Conservation (phyloP, 495 filamentous ascomycete genomes). For the Peziza echinospora region DNA sequence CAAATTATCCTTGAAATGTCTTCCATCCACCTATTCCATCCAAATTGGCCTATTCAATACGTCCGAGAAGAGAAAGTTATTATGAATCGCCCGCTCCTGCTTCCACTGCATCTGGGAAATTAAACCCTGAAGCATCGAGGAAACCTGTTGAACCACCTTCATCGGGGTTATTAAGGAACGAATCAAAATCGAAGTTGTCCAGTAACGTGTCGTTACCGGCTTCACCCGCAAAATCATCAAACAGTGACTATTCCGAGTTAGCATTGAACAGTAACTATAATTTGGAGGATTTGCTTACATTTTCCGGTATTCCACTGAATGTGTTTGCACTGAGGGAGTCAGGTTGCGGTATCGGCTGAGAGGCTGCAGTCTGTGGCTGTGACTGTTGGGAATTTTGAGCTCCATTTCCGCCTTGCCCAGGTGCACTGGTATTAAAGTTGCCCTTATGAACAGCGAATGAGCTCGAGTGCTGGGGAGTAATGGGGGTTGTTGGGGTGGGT, state of each 20-base stretch:
- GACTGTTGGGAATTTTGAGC: conserved; percentile 13
- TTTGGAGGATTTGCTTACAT: conserved; percentile 8
- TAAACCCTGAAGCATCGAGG: conserved; percentile 30
- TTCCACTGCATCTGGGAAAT: conserved; percentile 29
- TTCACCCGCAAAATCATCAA: conserved; percentile 25
- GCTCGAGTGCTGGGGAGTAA: conserved; percentile 53
- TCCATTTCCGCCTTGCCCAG: conserved; percentile 27
- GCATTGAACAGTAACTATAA: background rate
- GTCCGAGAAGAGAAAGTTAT: too few relatives aligned
- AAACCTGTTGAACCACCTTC: conserved; percentile 24
- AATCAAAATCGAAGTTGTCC: conserved; percentile 89
- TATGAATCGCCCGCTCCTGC: conserved; percentile 26
- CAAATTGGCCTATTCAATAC: too few relatives aligned
- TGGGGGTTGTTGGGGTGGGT: conserved; percentile 48
- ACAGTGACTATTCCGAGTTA: conserved; percentile 2
- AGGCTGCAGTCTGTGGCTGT: background rate
- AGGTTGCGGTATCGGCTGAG: conserved; percentile 25
- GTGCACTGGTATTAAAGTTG: conserved; percentile 16
- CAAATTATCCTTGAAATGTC: conserved; percentile 2
- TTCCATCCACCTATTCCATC: background rate
- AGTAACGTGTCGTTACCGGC: conserved; percentile 49
- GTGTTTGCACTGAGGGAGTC: background rate
- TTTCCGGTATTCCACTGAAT: conserved; percentile 9
- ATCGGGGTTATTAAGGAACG: conserved; percentile 54
- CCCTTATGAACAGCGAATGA: conserved; percentile 37